Evolutionary conservation across 306 rosid genomes (phyloP), one percentile per base, ranked within the genome.

Genomic region (Dryas octopetala): DNA sequence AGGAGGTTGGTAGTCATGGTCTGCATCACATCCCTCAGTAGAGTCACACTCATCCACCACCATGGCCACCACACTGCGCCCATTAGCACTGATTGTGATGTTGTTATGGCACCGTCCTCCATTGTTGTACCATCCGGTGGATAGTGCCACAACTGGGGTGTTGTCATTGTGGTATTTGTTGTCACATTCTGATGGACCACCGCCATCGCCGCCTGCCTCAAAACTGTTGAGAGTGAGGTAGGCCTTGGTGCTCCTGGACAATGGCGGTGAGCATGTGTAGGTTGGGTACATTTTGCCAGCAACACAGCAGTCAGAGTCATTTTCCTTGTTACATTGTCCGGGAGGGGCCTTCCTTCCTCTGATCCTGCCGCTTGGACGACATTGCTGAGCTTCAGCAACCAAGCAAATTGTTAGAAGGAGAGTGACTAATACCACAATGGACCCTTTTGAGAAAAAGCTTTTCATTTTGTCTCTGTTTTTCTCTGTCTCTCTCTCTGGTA

Each of bases 161-260:
- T 74, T 40, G 44, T 91, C 82, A 0, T 83, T 49, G 58, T 87
- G 91, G 70, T 79, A 91, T 28, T 80, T 28, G 9, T 10, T 26
- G 51, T 88, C 89, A 62, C 90, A 89, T 54, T 74, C 76, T 1
- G 86, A 89, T 59, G 86, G 88, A 4, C 82, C 85, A 0, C 83
- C 84, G 0, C 91, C 88, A 17, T 89, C 90, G 17, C 87, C 89
- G 5, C 80, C 84, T 28, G 78, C 60, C 13, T 87, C 51, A 2
- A 87, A 87, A 66, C 87, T 76, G 45, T 86, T 90, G 1, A 88
- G 65, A 9, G 93, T 91, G 58, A 91, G 71, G 3, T 19, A 41
- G 7, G 91, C 96, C 12, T 81, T 78, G 4, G 88, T 87, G 62
- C 73, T 43, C 3, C 55, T 19, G 0, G 88, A 60, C 54, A 87